Conservation (phyloP, 495 filamentous ascomycete genomes). For the Corynascus novoguineensis region DNA sequence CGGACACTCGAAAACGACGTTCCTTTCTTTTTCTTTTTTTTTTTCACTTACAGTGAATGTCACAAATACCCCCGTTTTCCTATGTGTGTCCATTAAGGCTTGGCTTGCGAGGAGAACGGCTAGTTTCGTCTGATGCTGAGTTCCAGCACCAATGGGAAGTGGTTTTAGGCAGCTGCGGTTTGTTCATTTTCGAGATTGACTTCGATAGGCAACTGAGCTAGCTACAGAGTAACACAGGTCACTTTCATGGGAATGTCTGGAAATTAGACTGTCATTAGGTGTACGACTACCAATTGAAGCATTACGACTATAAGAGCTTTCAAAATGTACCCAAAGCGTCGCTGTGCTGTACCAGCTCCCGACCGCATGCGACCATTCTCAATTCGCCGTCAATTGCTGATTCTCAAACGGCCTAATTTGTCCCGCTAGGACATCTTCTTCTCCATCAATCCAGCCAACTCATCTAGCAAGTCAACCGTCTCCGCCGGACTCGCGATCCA, state of each 20-base stretch:
- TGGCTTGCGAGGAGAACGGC: background rate
- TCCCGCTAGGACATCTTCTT: constrained; percentile 34
- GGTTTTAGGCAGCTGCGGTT: background rate
- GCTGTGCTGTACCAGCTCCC: background rate
- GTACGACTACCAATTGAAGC: too few relatives aligned
- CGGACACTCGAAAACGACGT: background rate
- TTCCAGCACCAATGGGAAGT: too few relatives aligned
- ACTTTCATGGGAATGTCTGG: too few relatives aligned
- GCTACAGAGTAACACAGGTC: background rate
- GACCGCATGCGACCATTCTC: too few relatives aligned
- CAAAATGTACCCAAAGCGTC: too few relatives aligned
- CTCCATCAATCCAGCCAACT: constrained; percentile 57
- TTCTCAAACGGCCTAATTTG: background rate
- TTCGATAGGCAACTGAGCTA: background rate
- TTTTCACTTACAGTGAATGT: background rate
- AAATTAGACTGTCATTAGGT: too few relatives aligned
- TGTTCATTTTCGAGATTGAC: too few relatives aligned
- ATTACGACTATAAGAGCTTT: background rate
- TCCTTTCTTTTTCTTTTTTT: background rate
- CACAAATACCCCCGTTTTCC: constrained; percentile 9
- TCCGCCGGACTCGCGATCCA: constrained; percentile 94
- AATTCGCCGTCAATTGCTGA: background rate
- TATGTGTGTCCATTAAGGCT: background rate
- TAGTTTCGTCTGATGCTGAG: too few relatives aligned
- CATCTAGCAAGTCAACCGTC: constrained; percentile 82